Conservation (phyloP, 2,329 filamentous ascomycete genomes). For the Claviceps citrina region DNA sequence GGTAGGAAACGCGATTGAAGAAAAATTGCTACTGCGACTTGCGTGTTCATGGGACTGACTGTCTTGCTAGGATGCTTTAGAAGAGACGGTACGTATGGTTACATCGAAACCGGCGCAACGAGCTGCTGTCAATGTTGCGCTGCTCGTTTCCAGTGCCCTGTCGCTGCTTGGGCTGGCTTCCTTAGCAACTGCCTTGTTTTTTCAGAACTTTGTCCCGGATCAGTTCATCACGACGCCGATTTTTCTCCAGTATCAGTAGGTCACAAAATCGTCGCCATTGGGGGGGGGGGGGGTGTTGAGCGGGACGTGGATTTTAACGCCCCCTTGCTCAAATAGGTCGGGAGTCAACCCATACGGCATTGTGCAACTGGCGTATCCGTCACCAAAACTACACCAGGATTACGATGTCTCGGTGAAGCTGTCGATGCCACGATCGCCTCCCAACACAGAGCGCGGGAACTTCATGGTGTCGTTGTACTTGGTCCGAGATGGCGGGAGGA, state of each 20-base stretch:
- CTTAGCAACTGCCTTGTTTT: conserved; percentile 36
- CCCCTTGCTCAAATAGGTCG: conserved; percentile 20
- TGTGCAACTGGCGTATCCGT: conserved; percentile 27
- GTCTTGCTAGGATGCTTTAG: conserved; percentile 18
- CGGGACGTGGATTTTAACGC: conserved; percentile 5
- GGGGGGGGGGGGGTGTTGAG: neutral
- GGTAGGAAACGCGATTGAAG: neutral
- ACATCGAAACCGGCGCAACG: conserved; percentile 38
- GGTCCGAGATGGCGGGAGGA: conserved; percentile 23
- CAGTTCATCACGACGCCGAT: conserved; percentile 36
- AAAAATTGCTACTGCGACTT: neutral
- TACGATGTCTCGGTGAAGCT: conserved; percentile 74
- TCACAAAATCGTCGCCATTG: conserved; percentile 1
- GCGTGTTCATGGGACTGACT: neutral
- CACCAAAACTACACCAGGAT: conserved; percentile 54
- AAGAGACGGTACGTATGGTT: conserved; percentile 22
- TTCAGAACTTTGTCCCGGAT: conserved; percentile 40
- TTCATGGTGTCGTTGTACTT: conserved; percentile 84
- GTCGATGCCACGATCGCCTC: conserved; percentile 59
- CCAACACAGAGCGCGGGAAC: conserved; percentile 67
- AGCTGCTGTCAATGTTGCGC: conserved; percentile 29
- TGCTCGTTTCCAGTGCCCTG: conserved; percentile 28
- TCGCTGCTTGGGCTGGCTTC: conserved; percentile 32
- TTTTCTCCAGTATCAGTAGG: conserved; percentile 44
- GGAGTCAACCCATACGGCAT: conserved; percentile 39